phyloP scores from a whole-genome alignment of 2,329 filamentous ascomycete species.

The Aspergillus phoenicis region DNA sequence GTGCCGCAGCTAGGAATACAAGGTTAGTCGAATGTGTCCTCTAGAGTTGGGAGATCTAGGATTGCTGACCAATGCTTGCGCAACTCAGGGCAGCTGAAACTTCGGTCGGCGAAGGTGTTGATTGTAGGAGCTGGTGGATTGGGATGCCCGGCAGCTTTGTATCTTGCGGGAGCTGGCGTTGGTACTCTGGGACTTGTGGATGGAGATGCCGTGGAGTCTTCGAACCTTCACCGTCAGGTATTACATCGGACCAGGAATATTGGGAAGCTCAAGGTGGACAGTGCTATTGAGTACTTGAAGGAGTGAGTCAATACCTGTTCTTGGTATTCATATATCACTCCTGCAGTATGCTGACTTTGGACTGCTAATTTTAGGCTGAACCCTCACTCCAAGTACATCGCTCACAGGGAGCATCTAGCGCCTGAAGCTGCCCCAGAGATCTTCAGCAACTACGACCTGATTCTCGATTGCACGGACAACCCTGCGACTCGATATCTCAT shows the following conservation, averaged over 20 bases:
- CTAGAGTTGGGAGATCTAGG: neutral
- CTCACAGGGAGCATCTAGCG: constrained; percentile 66
- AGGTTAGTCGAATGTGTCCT: constrained; percentile 52
- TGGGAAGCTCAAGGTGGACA: constrained; percentile 78
- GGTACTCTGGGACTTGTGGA: constrained; percentile 83
- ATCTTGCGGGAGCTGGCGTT: constrained; percentile 85
- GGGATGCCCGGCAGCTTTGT: constrained; percentile 89
- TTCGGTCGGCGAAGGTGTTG: constrained; percentile 72
- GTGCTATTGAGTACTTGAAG: constrained; percentile 64
- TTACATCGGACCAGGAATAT: constrained; percentile 72
- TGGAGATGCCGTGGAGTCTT: constrained; percentile 82
- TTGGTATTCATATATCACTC: neutral
- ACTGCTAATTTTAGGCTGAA: constrained; percentile 62
- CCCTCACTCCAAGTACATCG: constrained; percentile 65
- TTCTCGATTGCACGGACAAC: constrained; percentile 95
- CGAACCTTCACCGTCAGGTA: constrained; percentile 91
- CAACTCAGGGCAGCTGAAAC: constrained; percentile 68
- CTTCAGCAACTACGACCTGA: constrained; percentile 72
- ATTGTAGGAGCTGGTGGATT: constrained; percentile 86
- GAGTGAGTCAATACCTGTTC: constrained; percentile 44
- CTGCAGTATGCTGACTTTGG: constrained; percentile 13
- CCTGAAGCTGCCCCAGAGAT: constrained; percentile 68
- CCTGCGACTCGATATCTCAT: constrained; percentile 90
- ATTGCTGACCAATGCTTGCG: constrained; percentile 8
- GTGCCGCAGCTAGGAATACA: constrained; percentile 77